Base-by-base conservation (phyloP, 1,139 yeast species). In the Eremothecium cymbalariae region DNA sequence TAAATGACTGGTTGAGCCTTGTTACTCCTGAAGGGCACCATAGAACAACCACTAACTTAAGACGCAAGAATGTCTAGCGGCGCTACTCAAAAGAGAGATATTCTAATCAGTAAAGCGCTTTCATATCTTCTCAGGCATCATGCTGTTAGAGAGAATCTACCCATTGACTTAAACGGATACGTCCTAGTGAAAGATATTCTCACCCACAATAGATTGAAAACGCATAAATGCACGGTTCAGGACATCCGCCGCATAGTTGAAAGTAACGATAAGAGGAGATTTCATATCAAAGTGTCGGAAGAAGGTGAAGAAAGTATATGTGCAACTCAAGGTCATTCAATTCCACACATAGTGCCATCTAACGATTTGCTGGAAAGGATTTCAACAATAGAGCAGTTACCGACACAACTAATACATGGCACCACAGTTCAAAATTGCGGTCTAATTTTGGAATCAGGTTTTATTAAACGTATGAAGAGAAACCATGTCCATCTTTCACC, bases 271-370 rank as follows among this genome's bases (percentile, higher is more conserved):
- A 90, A 90, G 58, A 67, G 77, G 48, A 59, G 98, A 40, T 90
- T 77, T 58, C 60, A 65, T 15, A 50, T 73, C 27, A 57, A 48
- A 13, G 38, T 40, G 5, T 62, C 53, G 21, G 52, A 51, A 33
- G 48, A 38, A 17, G 48, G 49, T 3, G 41, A 42, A 1, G 59
- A 64, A 53, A 58, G 47, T 24, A 80, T 90, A 9, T 74, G 96
- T 52, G 98, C 98, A 2, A 79, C 78, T 37, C 98, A 90, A 57
- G 98, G 98, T 6, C 98, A 90, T 56, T 77, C 94, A 0, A 62
- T 90, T 9, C 47, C 58, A 18, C 52, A 60, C 1, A 68, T 80
- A 0, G 37, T 42, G 3, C 59, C 59, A 6, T 67, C 68, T 11
- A 70, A 70, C 24, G 67, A 72, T 16, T 66, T 63, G 8, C 54